phyloP scores from a whole-genome alignment of 2,329 filamentous ascomycete species.

The Calonectria honghensis region DNA sequence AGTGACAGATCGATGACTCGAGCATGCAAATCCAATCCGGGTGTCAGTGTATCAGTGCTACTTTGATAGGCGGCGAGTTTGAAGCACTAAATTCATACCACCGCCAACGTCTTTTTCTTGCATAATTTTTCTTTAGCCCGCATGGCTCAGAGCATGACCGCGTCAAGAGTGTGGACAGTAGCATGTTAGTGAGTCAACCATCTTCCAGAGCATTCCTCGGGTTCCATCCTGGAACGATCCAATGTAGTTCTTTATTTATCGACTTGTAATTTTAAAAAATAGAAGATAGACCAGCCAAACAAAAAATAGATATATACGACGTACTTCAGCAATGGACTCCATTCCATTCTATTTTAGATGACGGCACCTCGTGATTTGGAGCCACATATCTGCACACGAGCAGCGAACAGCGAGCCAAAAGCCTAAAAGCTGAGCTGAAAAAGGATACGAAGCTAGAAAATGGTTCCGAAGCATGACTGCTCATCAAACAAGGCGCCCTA shows the following conservation, averaged over 20 bases:
- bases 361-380: not conserved
- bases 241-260: not conserved
- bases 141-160: not conserved
- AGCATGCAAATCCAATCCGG: too few relatives aligned
- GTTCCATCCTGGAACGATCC: not conserved
- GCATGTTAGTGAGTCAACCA: too few relatives aligned
- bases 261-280: not conserved
- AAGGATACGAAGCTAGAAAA: not conserved
- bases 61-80: not conserved
- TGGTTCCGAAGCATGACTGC: not conserved
- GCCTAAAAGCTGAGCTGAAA: not conserved
- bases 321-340: not conserved
- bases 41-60: not conserved
- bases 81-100: not conserved
- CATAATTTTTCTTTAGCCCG: not conserved
- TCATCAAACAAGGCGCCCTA: not conserved
- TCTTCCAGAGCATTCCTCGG: not conserved
- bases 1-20: not conserved
- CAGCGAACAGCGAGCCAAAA: not conserved
- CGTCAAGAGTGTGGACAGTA: not conserved
- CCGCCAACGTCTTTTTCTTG: not conserved
- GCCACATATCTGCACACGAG: not conserved
- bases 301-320: not conserved
- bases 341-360: slow-evolving; percentile 12
- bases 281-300: not conserved